phyloP scores from a whole-genome alignment of 1,284 basidiomycete genomes.

The Puccinia brachypodii region DNA sequence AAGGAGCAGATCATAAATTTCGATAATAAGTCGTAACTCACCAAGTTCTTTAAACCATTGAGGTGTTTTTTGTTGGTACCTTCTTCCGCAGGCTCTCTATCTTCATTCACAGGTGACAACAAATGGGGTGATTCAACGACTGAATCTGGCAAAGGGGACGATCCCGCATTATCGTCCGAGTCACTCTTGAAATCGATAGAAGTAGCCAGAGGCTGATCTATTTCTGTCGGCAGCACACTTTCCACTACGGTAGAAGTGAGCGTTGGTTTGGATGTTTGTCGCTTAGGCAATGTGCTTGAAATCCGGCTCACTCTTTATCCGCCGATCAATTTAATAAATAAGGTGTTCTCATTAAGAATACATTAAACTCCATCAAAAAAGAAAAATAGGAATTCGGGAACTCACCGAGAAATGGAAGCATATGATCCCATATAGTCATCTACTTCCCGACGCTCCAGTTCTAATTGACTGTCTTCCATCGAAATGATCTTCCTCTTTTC shows the following conservation, averaged over 20 bases:
- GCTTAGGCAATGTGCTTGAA: neutral
- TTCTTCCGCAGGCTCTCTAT: constrained; percentile 8
- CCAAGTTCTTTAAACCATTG: neutral
- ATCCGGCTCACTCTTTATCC: constrained; percentile 9
- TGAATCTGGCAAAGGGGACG: constrained; percentile 6
- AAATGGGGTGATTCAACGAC: constrained; percentile 21
- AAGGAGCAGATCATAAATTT: neutral
- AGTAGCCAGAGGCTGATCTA: constrained; percentile 22
- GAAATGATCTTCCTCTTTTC: constrained; percentile 44
- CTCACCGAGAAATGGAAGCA: constrained; percentile 36
- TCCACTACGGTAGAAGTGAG: neutral
- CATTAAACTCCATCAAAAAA: neutral
- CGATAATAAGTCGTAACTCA: neutral
- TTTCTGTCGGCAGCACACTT: constrained; percentile 13
- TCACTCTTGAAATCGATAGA: constrained; percentile 25
- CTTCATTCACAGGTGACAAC: constrained; percentile 40
- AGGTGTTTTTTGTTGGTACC: neutral
- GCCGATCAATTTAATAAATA: neutral
- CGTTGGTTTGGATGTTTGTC: neutral
- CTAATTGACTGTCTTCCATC: constrained; percentile 38
- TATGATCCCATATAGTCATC: constrained; percentile 25
- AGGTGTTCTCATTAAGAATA: neutral
- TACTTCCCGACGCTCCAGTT: constrained; percentile 34
- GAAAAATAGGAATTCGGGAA: too few species aligned
- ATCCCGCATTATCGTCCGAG: neutral